These are phyloP conservation scores for Eucalyptus globulus DNA, from an alignment of 345 rosid species.

Conservation along the genomic window DNA sequence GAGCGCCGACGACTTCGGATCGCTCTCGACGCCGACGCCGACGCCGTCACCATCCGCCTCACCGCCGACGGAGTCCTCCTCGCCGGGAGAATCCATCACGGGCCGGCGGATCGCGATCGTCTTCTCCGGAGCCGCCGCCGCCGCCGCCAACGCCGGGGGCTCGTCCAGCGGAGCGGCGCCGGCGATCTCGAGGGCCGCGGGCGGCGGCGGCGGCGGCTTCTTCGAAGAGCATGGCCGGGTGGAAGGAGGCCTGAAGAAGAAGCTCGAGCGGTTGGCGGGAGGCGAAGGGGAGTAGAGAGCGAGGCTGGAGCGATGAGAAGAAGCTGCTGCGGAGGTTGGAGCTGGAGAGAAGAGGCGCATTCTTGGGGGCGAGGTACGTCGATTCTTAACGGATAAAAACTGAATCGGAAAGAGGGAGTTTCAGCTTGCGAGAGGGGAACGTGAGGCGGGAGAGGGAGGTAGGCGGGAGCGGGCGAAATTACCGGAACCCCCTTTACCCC, in stretches of 20 bases:
- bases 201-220: neutral
- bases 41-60: neutral
- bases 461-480: neutral
- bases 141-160: neutral
- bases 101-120: constrained; percentile 53
- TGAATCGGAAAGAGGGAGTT: neutral
- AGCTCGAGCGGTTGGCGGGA: constrained; percentile 14
- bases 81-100: constrained; percentile 33
- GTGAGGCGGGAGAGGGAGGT: constrained; percentile 20
- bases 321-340: constrained; percentile 1
- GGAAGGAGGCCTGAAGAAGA: neutral
- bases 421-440: neutral
- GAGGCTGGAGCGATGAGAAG: constrained; percentile 21
- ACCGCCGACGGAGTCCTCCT: constrained; percentile 4
- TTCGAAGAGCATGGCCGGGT: neutral
- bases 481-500: neutral
- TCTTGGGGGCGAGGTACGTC: neutral
- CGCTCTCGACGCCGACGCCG: neutral
- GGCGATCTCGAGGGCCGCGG: neutral
- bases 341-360: constrained; percentile 32
- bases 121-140: neutral
- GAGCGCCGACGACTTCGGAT: constrained; percentile 11
- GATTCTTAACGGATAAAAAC: constrained; percentile 32
- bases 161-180: neutral
- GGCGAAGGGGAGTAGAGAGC: constrained; percentile 22